These are phyloP conservation scores for Euphorbia celastroides DNA, from an alignment of 441 rosid species.

Conservation along the genomic window DNA sequence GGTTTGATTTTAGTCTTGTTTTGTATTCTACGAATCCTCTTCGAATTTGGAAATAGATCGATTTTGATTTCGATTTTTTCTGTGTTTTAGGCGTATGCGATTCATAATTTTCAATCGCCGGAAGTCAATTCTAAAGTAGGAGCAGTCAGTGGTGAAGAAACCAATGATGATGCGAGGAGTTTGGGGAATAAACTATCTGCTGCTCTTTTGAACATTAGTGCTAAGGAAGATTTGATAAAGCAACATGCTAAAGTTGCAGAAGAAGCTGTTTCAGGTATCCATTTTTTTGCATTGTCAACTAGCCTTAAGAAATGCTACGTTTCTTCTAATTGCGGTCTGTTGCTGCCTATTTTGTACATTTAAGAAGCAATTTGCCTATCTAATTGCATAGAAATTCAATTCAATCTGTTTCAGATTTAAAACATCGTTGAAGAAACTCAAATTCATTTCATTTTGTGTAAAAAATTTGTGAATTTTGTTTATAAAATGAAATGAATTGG, in stretches of 20 bases:
- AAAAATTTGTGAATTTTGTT: too few relatives aligned
- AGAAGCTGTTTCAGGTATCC: slow-evolving; percentile 82
- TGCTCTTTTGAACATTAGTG: slow-evolving; percentile 60
- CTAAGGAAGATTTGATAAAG: slow-evolving; percentile 72
- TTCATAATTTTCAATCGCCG: slow-evolving; percentile 46
- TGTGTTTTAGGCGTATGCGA: slow-evolving; percentile 28
- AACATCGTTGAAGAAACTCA: too few relatives aligned
- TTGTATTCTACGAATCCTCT: background rate
- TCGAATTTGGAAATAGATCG: background rate
- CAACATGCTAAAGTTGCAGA: slow-evolving; percentile 95
- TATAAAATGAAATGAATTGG: too few relatives aligned
- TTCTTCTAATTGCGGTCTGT: background rate
- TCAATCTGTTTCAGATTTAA: too few relatives aligned
- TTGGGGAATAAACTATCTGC: slow-evolving; percentile 64
- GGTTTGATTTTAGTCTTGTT: slow-evolving; percentile 28
- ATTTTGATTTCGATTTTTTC: slow-evolving; percentile 24
- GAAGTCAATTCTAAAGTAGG: slow-evolving; percentile 48
- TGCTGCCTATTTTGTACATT: background rate
- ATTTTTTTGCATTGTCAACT: background rate
- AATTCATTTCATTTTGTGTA: too few relatives aligned
- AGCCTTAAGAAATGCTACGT: background rate
- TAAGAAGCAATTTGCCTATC: background rate
- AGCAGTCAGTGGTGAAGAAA: slow-evolving; percentile 47
- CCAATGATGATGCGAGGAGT: slow-evolving; percentile 42
- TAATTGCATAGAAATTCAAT: background rate